phyloP scores from a whole-genome alignment of 192 early-diverging fungal species.

The Funneliformis geosporum region DNA sequence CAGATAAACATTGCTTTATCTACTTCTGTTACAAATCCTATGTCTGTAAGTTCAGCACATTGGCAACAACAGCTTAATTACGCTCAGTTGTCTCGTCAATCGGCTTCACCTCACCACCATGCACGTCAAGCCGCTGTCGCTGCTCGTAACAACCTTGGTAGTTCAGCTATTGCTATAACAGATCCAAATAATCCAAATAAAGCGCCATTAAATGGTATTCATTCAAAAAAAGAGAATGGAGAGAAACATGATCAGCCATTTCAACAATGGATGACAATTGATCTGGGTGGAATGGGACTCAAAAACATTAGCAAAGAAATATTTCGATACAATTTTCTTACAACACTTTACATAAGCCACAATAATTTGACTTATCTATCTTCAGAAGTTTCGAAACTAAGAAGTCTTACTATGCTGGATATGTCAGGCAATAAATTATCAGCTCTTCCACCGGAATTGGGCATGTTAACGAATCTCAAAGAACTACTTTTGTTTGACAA shows the following conservation, averaged over 20 bases:
- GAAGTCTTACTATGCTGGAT: conserved; percentile 74
- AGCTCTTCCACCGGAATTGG: conserved; percentile 83
- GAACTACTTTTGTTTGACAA: conserved; percentile 94
- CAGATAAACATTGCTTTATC: neutral
- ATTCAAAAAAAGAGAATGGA: conserved; percentile 44
- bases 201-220: conserved; percentile 44
- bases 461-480: conserved; percentile 74
- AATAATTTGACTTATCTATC: conserved; percentile 85
- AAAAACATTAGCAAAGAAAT: conserved; percentile 74
- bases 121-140: conserved; percentile 85
- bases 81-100: conserved; percentile 71
- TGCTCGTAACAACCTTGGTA: conserved; percentile 55
- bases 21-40: neutral
- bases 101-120: conserved; percentile 84
- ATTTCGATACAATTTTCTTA: conserved; percentile 86
- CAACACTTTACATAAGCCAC: conserved; percentile 93
- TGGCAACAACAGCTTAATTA: conserved; percentile 76
- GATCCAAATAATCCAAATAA: conserved; percentile 60
- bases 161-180: conserved; percentile 56
- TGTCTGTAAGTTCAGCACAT: conserved; percentile 40
- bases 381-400: conserved; percentile 66
- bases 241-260: conserved; percentile 29
- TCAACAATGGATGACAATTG: conserved; percentile 82
- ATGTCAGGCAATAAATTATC: conserved; percentile 87
- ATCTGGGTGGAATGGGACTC: conserved; percentile 95